Evolutionary conservation across 1,139 yeast species (phyloP), one percentile per base, ranked within the genome.

Genomic region (Fermentozyma sake): DNA sequence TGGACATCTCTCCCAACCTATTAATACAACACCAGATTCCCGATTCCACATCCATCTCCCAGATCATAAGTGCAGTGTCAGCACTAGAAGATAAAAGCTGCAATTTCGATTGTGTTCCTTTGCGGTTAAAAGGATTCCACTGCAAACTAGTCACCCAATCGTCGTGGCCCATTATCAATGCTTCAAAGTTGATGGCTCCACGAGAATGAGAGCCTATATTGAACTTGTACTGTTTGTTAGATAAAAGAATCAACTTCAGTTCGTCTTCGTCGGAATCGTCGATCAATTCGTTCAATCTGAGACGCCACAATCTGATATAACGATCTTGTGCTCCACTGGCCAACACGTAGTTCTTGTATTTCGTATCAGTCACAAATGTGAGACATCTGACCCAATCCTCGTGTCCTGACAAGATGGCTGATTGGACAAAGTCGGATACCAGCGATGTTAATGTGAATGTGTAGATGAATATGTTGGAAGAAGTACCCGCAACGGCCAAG

Each of bases 81-180:
- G 97, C 94, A 29, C 95, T 84, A 1, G 95, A 79, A 0, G 96
- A 85, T 24, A 93, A 60, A 15, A 91, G 62, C 41, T 73, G 76
- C 14, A 76, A 50, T 32, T 72, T 68, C 0, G 28, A 13, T 8
- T 25, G 14, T 8, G 20, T 23, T 7, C 28, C 23, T 3, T 31
- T 18, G 7, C 12, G 7, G 20, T 37, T 33, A 1, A 47, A 39
- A 14, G 82, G 80, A 45, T 82, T 84, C 97, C 98, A 93, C 31
- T 71, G 67, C 24, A 91, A 63, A 6, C 87, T 79, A 8, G 91
- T 77, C 16, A 93, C 80, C 98, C 98, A 93, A 54, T 93, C 99
- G 50, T 93, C 99, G 52, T 93, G 98, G 7, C 98, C 98, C 82
- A 91, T 81, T 17, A 93, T 76, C 37, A 93, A 71, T 0, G 98